Conservation (phyloP, 2,329 filamentous ascomycete species). For the Apiospora sp. region DNA sequence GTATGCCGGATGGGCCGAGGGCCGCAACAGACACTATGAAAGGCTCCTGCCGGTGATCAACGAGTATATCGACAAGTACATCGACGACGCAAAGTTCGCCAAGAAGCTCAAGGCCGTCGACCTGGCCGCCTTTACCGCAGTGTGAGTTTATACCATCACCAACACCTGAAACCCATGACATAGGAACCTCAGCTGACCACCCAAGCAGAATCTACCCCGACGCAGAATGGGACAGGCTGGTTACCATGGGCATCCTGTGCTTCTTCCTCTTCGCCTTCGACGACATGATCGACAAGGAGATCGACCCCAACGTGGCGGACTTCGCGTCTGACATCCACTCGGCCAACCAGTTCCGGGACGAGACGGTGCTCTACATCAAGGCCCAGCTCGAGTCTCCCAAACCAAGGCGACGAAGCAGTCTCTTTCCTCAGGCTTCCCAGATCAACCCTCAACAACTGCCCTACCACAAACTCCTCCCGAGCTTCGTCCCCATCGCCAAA, state of each 20-base stretch:
- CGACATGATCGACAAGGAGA: constrained; percentile 35
- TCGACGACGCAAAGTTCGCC: constrained; percentile 29
- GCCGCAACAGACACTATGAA: constrained; percentile 30
- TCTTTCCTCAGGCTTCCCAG: neutral
- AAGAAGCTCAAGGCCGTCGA: constrained; percentile 32
- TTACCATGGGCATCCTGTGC: constrained; percentile 33
- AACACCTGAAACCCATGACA: too few relatives aligned
- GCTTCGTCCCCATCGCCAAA: constrained; percentile 29
- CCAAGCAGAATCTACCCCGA: constrained; percentile 30
- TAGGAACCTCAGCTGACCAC: neutral
- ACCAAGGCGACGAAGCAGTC: neutral
- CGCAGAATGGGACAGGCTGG: constrained; percentile 30
- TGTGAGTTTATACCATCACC: constrained; percentile 31
- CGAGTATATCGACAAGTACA: constrained; percentile 31
- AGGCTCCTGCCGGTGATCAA: constrained; percentile 29
- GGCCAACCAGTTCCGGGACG: constrained; percentile 31
- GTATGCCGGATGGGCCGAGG: constrained; percentile 31
- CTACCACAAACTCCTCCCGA: constrained; percentile 29
- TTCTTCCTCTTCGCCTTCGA: constrained; percentile 34
- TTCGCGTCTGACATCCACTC: constrained; percentile 33
- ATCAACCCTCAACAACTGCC: too few relatives aligned
- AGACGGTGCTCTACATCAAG: constrained; percentile 29
- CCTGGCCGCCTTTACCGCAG: constrained; percentile 32
- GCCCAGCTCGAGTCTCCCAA: constrained; percentile 17
- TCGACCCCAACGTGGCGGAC: constrained; percentile 29